phyloP scores from a whole-genome alignment of 2,329 filamentous ascomycete species.

The Penicillium vulpinum region DNA sequence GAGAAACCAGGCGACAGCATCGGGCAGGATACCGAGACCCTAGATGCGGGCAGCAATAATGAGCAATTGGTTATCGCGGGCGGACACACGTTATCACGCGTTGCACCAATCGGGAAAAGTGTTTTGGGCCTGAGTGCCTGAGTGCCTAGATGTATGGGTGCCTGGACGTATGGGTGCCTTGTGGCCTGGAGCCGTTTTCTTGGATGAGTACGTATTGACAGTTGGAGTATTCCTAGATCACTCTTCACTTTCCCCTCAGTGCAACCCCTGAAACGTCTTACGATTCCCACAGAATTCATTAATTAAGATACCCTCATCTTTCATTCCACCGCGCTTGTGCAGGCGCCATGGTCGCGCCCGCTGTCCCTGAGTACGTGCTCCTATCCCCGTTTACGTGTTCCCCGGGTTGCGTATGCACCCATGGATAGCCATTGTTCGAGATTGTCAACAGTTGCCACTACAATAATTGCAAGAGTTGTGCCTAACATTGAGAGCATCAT shows the following conservation, averaged over 20 bases:
- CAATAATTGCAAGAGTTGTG: slow-evolving; percentile 3
- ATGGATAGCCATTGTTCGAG: slow-evolving; percentile 17
- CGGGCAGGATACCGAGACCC: slow-evolving; percentile 1
- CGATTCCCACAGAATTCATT: neutral
- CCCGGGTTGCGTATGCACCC: slow-evolving; percentile 26
- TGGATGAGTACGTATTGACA: neutral
- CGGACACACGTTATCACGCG: slow-evolving; percentile 19
- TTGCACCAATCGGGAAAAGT: slow-evolving; percentile 18
- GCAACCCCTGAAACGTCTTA: slow-evolving; percentile 7
- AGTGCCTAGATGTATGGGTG: slow-evolving; percentile 17
- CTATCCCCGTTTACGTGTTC: slow-evolving; percentile 30
- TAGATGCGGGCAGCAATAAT: slow-evolving; percentile 4
- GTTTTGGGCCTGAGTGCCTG: slow-evolving; percentile 6
- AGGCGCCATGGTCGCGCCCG: slow-evolving; percentile 68
- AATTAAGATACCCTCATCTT: slow-evolving; percentile 1
- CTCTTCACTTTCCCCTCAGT: slow-evolving; percentile 13
- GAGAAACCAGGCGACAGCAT: slow-evolving; percentile 20
- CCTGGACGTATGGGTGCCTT: slow-evolving; percentile 27
- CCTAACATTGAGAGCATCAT: slow-evolving; percentile 22
- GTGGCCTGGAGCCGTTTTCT: slow-evolving; percentile 21
- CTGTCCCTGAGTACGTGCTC: slow-evolving; percentile 68
- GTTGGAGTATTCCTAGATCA: slow-evolving; percentile 8
- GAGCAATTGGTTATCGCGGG: slow-evolving; percentile 15
- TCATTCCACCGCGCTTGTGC: slow-evolving; percentile 22
- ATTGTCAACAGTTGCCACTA: slow-evolving; percentile 3